These are phyloP conservation scores for Notholithocarpus densiflorus DNA, from an alignment of 306 rosid species.

Conservation along the genomic window DNA sequence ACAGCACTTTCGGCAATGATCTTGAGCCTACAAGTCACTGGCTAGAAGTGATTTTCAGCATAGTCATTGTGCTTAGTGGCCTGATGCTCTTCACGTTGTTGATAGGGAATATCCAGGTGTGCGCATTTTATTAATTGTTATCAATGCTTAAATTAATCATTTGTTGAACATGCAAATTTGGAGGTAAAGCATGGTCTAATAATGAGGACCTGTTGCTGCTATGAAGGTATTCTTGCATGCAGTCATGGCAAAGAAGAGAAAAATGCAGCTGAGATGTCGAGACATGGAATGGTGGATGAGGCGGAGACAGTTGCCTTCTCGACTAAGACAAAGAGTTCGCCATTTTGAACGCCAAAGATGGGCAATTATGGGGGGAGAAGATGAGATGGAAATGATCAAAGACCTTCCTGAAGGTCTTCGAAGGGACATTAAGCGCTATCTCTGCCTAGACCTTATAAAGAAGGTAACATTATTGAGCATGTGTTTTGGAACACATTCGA, in stretches of 20 bases:
- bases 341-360: constrained; percentile 89
- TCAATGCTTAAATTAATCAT: neutral
- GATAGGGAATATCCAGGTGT: constrained; percentile 97
- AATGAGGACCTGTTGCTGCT: neutral
- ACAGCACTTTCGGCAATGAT: constrained; percentile 96
- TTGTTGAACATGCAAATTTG: neutral
- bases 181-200: constrained; percentile 21
- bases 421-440: constrained; percentile 82
- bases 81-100: constrained; percentile 87
- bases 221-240: constrained; percentile 83
- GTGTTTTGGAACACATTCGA: neutral
- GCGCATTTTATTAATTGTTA: neutral
- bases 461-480: constrained; percentile 37
- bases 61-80: constrained; percentile 77
- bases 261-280: constrained; percentile 89
- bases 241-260: constrained; percentile 95
- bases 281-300: constrained; percentile 99
- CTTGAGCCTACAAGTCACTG: constrained; percentile 97
- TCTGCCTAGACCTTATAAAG: constrained; percentile 85
- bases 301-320: constrained; percentile 86
- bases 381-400: constrained; percentile 79
- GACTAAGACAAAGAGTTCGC: constrained; percentile 77
- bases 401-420: constrained; percentile 99
- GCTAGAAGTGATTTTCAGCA: constrained; percentile 96
- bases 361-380: constrained; percentile 94